Evolutionary conservation across 177 flowering plant genomes (phyloP), one percentile per base, ranked within the genome.

Genomic region (Vitis hybrid): DNA sequence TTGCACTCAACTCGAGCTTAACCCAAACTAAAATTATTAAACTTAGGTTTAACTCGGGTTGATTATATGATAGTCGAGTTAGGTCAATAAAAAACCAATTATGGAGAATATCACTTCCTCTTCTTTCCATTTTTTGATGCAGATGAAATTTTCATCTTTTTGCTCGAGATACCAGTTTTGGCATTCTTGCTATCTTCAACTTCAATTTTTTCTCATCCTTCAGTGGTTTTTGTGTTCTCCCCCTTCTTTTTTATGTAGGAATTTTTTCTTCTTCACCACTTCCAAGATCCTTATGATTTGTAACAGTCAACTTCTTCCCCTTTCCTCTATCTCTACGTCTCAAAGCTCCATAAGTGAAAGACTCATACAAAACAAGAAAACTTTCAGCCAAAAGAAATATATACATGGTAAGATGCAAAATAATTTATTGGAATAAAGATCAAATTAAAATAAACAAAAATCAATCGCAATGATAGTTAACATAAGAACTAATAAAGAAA

Each of bases 231-330:
- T 75, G 83, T 8, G 85, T 27, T 27, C 83, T 74, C 58, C 85
- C 87, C 52, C 87, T 79, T 69, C 82, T 71, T 75, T 78, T 84
- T 24, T 80, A 80, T 2, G 69, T 67, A 8, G 85, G 87, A 73
- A 80, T 74, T 48, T 76, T 82, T 60, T 84, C 85, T 66, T 84
- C 85, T 71, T 84, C 86, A 24, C 84, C 84, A 72, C 84, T 81
- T 62, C 72, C 82, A 50, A 70, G 13, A 70, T 83, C 87, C 6
- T 79, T 80, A 15, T 78, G 74, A 70, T 70, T 76, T 58, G 55
- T 62, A 54, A 56, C 73, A 52, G 69, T 77, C 67, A 75, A 30
- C 77, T 80, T 82, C 75, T 78, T 84, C 49, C 79, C 83, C 71
- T 82, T 84, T 62, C 83, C 87, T 72, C 83, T 79, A 52, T 82